A percentile compares a stretch with the other conserved stretches of the same genome.
phyloP scores from a whole-genome alignment of 2,329 filamentous ascomycete species.

The Calonectria multiphialidica region DNA sequence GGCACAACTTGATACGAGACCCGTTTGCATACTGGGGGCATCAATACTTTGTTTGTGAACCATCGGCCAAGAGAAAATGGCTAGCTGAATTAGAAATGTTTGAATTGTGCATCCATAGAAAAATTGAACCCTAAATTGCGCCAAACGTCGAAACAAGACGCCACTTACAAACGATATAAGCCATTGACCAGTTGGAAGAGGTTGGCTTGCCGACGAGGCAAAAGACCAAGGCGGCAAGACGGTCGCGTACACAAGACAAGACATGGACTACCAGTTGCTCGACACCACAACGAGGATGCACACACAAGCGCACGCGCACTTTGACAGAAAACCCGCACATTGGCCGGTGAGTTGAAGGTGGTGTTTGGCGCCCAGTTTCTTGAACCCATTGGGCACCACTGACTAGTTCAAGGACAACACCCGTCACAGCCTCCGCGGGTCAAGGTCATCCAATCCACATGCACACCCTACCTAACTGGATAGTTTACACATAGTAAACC shows the following conservation, averaged over 20 bases:
- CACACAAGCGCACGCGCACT: not conserved
- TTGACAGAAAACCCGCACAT: not conserved
- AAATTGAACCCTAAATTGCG: not conserved
- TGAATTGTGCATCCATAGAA: not conserved
- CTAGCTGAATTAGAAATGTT: not conserved
- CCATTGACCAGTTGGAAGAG: not conserved
- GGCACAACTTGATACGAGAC: conserved; percentile 13
- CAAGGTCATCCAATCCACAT: not conserved
- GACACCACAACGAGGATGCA: not conserved
- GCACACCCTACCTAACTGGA: not conserved
- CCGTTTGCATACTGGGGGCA: not conserved
- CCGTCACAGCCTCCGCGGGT: conserved; percentile 34
- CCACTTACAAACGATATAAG: conserved; percentile 3
- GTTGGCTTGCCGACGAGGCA: not conserved
- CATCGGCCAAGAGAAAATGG: not conserved
- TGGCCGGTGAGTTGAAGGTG: not conserved
- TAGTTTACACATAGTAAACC: not conserved
- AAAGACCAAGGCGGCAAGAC: not conserved
- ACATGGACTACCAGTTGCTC: not conserved
- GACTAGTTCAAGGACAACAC: conserved; percentile 36
- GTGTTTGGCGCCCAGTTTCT: conserved; percentile 27
- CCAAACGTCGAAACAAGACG: not conserved
- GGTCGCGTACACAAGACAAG: not conserved
- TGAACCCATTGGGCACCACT: conserved; percentile 37
- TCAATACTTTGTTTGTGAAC: conserved; percentile 1